A percentile compares a stretch with the other conserved stretches of the same genome.
Evolutionary conservation across 2,329 filamentous ascomycete species (phyloP).

Genomic region (Aphanocladium album): DNA sequence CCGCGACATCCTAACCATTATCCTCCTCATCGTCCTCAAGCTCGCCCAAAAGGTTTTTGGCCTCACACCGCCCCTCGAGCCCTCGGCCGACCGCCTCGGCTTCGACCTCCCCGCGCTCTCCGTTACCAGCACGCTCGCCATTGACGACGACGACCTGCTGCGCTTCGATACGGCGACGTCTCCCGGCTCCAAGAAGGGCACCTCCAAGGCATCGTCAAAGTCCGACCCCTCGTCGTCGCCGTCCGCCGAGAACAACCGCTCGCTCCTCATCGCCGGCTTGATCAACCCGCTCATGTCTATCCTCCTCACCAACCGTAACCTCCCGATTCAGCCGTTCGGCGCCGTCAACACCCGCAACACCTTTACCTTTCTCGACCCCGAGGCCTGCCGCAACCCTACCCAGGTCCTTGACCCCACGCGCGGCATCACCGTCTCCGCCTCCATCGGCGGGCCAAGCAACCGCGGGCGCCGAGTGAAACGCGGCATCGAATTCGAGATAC

Average conservation of each 20-base stretch:
- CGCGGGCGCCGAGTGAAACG: constrained; percentile 11
- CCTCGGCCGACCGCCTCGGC: not conserved
- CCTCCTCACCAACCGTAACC: constrained; percentile 13
- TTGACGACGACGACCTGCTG: constrained; percentile 10
- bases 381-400: constrained; percentile 11
- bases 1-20: constrained; percentile 10
- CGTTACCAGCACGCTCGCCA: constrained; percentile 11
- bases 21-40: constrained; percentile 10
- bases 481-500: constrained; percentile 13
- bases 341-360: constrained; percentile 14
- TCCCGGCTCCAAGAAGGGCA: not conserved
- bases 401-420: constrained; percentile 7
- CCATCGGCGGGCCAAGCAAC: constrained; percentile 9
- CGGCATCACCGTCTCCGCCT: constrained; percentile 11
- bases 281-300: constrained; percentile 15
- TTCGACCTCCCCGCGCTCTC: constrained; percentile 13
- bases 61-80: constrained; percentile 4
- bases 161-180: constrained; percentile 8
- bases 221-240: not conserved
- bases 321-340: constrained; percentile 11
- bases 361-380: constrained; percentile 11
- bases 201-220: not conserved
- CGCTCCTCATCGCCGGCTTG: constrained; percentile 11
- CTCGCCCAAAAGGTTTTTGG: not conserved
- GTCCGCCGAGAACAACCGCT: not conserved